Evolutionary conservation across 2,329 filamentous ascomycete genomes (phyloP).

Genomic region (Ascochyta koolunga): DNA sequence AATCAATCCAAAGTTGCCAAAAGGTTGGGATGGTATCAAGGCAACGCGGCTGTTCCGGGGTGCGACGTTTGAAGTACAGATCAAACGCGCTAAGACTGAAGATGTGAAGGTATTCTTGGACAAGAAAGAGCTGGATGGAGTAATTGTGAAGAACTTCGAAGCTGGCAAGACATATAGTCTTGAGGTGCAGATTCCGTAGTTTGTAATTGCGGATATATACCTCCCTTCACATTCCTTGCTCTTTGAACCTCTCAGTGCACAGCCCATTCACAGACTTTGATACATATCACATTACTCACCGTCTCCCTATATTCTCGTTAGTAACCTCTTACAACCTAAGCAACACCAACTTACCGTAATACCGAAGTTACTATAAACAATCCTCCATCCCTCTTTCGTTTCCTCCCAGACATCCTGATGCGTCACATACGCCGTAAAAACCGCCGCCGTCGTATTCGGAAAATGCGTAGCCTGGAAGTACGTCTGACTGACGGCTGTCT

Average conservation of each 20-base stretch:
- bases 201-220: not conserved
- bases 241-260: no score
- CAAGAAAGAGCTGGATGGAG: constrained; percentile 48
- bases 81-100: constrained; percentile 51
- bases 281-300: not conserved
- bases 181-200: constrained; percentile 38
- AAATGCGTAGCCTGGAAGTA: constrained; percentile 14
- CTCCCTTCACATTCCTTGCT: no score
- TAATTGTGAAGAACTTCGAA: constrained; percentile 52
- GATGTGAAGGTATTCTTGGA: constrained; percentile 51
- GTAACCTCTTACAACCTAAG: not conserved
- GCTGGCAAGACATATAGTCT: constrained; percentile 55
- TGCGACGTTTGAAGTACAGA: constrained; percentile 56
- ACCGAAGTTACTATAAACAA: constrained; percentile 13
- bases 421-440: constrained; percentile 14
- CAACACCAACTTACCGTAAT: constrained; percentile 3
- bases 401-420: constrained; percentile 12
- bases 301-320: constrained; percentile 1
- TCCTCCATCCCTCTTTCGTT: constrained; percentile 11
- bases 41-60: constrained; percentile 58
- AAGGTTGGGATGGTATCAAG: constrained; percentile 56
- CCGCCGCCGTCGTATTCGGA: constrained; percentile 1
- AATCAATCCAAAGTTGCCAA: constrained; percentile 59
- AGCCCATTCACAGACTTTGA: no score
- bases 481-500: constrained; percentile 9